Base-by-base conservation (phyloP, 352 stramenopile species). In the Aphanomyces astaci region DNA sequence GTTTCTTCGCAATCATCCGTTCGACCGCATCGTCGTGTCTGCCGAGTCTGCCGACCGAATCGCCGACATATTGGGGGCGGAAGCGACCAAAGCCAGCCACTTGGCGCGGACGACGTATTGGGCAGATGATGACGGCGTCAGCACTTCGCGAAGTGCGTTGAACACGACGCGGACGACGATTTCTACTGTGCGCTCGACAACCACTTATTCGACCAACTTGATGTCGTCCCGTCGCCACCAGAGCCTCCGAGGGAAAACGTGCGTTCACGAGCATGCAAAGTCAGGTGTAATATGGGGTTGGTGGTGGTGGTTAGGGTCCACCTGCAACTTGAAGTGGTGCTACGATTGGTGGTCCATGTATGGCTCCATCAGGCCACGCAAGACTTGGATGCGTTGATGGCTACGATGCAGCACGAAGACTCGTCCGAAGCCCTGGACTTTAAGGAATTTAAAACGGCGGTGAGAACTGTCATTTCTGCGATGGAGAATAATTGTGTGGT, bases 331-430 rank as follows among this genome's bases (percentile, higher is more conserved):
- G 46, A 62, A 68, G 62, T 19, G 4, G 45, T 68, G 13, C 33
- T 68, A 0, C 10, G 24, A 2, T 43, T 68, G 4, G 62, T 25
- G 24, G 39, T 68, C 19, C 62, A 68, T 22, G 45, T 68, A 2
- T 68, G 62, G 62, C 28, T 59, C n/a, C n/a, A 36, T 17, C 62
- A 68, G 33, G 32, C 62, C 3, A 28, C 62, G 17, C 49, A 59
- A 68, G 62, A 68, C 32, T 17, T 68, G 28, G 62, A 68, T 4
- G n/a, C n/a, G 30, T 24, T 46, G 39, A 32, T 48, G 31, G 30
- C 7, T 9, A 24, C 17, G 4, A 10, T 68, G 10, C 49, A 60
- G 27, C 19, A 27, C n/a, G 62, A 68, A n/a, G 32, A 45, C 15
- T 52, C 62, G 25, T 43, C 49, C 32, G 62, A 62, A 17, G 19